Percentiles rank a stretch among this genome's conserved stretches.
phyloP scores from a whole-genome alignment of 1,284 basidiomycete species.

The Bjerkandera adusta region DNA sequence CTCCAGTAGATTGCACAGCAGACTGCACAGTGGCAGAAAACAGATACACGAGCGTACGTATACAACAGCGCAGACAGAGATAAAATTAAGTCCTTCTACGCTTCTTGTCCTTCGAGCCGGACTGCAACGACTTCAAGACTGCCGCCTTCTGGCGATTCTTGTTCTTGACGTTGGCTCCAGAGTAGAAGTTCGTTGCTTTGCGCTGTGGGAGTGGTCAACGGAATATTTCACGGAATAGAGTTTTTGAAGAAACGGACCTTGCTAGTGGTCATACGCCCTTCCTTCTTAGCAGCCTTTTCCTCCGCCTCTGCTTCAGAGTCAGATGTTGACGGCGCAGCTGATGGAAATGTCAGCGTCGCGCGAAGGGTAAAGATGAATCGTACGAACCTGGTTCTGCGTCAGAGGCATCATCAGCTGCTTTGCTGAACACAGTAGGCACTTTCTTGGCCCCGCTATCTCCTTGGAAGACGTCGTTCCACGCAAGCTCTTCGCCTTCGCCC shows the following conservation, averaged over 20 bases:
- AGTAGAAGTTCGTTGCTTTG: constrained; percentile 92
- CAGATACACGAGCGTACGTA: neutral
- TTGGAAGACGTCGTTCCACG: constrained; percentile 20
- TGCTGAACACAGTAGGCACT: constrained; percentile 13
- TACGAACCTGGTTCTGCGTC: constrained; percentile 29
- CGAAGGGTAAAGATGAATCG: neutral
- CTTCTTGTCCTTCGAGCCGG: constrained; percentile 15
- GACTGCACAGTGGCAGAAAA: neutral
- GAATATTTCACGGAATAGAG: neutral
- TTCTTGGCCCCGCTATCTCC: constrained; percentile 11
- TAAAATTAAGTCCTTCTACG: neutral
- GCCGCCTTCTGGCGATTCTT: constrained; percentile 69
- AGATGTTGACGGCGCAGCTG: constrained; percentile 21
- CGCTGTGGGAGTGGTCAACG: constrained; percentile 43
- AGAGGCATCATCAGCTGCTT: constrained; percentile 29
- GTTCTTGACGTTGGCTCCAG: constrained; percentile 86
- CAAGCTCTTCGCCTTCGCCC: constrained; percentile 11
- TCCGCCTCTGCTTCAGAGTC: constrained; percentile 28
- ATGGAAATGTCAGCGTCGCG: neutral
- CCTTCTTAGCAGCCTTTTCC: constrained; percentile 45
- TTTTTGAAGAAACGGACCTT: constrained; percentile 48
- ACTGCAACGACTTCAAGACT: constrained; percentile 41
- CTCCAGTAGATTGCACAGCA: neutral
- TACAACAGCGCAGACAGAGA: neutral
- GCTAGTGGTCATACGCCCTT: constrained; percentile 84